Conservation (phyloP, 257 asterid species). For the Nicotiana benthamiana region DNA sequence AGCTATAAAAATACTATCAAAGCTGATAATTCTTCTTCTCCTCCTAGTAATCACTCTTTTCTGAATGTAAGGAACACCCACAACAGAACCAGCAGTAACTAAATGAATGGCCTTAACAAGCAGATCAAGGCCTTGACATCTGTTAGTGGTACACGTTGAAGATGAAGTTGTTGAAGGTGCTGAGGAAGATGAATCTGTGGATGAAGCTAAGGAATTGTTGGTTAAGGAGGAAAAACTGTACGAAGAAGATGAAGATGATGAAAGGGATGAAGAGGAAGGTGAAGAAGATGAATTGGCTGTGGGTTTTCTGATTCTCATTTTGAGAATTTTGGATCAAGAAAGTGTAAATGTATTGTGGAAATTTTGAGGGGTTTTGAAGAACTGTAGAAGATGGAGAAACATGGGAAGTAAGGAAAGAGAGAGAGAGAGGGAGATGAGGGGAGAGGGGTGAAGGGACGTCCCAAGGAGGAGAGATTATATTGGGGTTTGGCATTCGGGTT, state of each 20-base stretch:
- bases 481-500: conserved; percentile 8
- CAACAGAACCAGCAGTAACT: conserved; percentile 59
- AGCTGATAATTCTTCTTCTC: conserved; percentile 25
- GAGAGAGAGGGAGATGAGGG: neutral
- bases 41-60: conserved; percentile 55
- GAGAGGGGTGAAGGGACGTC: neutral
- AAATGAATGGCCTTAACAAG: conserved; percentile 82
- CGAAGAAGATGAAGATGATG: conserved; percentile 16
- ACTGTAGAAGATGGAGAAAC: conserved; percentile 7
- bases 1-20: conserved; percentile 18
- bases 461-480: neutral
- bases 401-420: neutral
- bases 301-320: conserved; percentile 10
- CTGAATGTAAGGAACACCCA: conserved; percentile 83
- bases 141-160: conserved; percentile 28
- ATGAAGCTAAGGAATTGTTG: conserved; percentile 8
- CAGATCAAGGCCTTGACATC: conserved; percentile 84
- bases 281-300: conserved; percentile 6
- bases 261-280: conserved; percentile 1
- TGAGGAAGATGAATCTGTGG: conserved; percentile 17
- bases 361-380: neutral
- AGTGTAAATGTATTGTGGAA: neutral
- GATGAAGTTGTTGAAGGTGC: neutral
- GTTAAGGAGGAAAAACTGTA: conserved; percentile 8
- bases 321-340: neutral